Conservation (phyloP, 2,329 filamentous ascomycete species). For the Sporothrix pseudoabietina region DNA sequence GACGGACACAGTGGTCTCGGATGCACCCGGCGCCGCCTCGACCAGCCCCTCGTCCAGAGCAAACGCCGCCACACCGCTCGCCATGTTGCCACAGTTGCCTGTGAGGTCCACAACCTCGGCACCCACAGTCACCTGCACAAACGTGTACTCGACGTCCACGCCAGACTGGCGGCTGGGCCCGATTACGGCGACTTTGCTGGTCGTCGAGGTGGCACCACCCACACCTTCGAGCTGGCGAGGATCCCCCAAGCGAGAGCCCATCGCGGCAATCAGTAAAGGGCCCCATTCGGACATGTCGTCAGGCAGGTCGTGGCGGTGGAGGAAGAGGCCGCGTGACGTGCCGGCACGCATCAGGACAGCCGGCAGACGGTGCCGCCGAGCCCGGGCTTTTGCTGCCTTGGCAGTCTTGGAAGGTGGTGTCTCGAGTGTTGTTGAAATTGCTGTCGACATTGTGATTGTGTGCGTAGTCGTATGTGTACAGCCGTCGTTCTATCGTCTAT, state of each 20-base stretch:
- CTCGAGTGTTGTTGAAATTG: neutral
- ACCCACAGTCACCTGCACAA: conserved; percentile 62
- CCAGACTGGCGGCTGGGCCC: conserved; percentile 45
- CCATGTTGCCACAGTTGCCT: conserved; percentile 67
- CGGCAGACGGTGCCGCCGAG: conserved; percentile 39
- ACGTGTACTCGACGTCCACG: conserved; percentile 63
- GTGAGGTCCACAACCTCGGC: conserved; percentile 58
- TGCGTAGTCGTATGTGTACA: neutral
- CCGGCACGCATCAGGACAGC: conserved; percentile 65
- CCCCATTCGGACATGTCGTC: conserved; percentile 50
- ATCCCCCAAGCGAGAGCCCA: conserved; percentile 58
- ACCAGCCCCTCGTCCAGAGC: conserved; percentile 56
- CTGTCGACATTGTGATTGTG: neutral
- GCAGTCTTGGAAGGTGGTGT: conserved; percentile 5
- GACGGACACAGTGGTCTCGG: conserved; percentile 45
- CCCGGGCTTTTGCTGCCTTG: neutral
- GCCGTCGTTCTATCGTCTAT: neutral
- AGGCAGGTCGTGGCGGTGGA: conserved; percentile 58
- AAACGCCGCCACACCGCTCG: conserved; percentile 61
- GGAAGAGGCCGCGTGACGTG: conserved; percentile 63
- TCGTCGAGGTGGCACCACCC: conserved; percentile 61
- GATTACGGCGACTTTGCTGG: conserved; percentile 65
- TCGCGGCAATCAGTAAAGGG: conserved; percentile 54
- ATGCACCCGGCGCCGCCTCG: conserved; percentile 36
- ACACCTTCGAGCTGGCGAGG: conserved; percentile 64